phyloP scores from a whole-genome alignment of 2,329 filamentous ascomycete genomes.

The Camillea tinctor region DNA sequence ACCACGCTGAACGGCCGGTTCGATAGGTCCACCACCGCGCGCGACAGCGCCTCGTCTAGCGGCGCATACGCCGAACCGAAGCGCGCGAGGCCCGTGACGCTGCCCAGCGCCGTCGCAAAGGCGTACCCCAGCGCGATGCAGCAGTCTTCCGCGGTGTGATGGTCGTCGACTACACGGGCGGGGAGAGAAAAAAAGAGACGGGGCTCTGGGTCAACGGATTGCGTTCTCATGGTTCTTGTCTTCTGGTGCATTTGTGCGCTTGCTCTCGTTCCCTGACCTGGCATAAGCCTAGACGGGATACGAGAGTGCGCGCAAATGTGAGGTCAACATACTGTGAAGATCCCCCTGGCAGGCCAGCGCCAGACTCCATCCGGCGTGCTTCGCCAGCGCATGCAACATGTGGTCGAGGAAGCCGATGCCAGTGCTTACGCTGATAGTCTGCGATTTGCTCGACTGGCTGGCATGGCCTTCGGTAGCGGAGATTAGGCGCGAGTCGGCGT shows the following conservation, averaged over 20 bases:
- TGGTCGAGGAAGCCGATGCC: conserved; percentile 98
- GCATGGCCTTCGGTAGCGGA: conserved; percentile 67
- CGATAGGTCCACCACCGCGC: conserved; percentile 91
- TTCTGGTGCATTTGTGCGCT: too few relatives aligned
- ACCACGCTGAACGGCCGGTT: conserved; percentile 86
- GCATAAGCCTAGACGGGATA: background rate
- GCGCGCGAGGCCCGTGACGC: conserved; percentile 76
- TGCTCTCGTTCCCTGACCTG: background rate
- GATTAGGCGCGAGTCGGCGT: conserved; percentile 57
- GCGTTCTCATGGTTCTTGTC: too few relatives aligned
- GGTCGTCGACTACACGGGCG: conserved; percentile 75
- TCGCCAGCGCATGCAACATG: conserved; percentile 95
- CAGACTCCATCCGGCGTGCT: conserved; percentile 93
- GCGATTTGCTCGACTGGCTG: conserved; percentile 77
- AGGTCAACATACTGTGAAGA: conserved; percentile 69
- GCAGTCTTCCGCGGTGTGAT: conserved; percentile 95
- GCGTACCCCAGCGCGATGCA: conserved; percentile 87
- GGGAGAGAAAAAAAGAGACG: background rate
- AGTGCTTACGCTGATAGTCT: conserved; percentile 84
- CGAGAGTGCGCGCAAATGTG: background rate
- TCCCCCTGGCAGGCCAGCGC: conserved; percentile 82
- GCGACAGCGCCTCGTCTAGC: conserved; percentile 90
- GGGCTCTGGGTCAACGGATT: background rate
- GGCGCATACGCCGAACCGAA: conserved; percentile 93
- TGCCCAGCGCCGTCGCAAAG: conserved; percentile 77